Base-by-base conservation (phyloP, 2,329 filamentous ascomycete species). In the Whalleya microplaca region DNA sequence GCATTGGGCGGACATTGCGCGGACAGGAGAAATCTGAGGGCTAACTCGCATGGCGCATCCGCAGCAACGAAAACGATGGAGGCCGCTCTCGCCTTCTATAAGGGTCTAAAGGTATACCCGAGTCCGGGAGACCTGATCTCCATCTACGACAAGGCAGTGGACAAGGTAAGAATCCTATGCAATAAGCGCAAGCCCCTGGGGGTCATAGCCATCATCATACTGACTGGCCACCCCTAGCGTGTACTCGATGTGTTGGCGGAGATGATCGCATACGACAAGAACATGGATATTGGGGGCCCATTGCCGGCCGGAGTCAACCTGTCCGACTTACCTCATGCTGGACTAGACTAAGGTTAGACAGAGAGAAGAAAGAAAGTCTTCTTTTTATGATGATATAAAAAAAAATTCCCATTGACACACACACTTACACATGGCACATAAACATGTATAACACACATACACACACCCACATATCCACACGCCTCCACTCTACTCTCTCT, bases 81-180 rank as follows among this genome's bases (percentile, higher is more conserved):
- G 64, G 91, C 95, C 49, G 94, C 95, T 46, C 80, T 98, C 59
- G 92, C 91, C 75, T 99, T 99, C 80, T 99, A 98, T 85, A 96
- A 93, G 83, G 95, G 93, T 44, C 85, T 99, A 66, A 99, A 99
- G 84, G 95, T 98, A 67, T 99, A 99, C 79, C 95, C 95, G 50
- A 90, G 91, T 69, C 95, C 94, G 12, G 85, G 88, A 68, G 95
- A 98, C 72, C 82, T 99, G 69, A 97, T 99, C 74, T 85, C 85
- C 70, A 96, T 99, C 76, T 99, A 99, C 78, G 95, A 99, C 77
- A 96, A 96, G 85, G 98, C 95, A 29, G 93, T 98, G 45, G 89
- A 94, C 68, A 97, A 97, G 90, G 93, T 92, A 76, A 58, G 73
- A 6, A 53, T 14, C 23, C 27, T 29, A 3, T 18, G 12, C 9